A percentile compares a stretch with the other conserved stretches of the same genome.
These are phyloP conservation scores for Volvox carteri DNA, from an alignment of 163 green algal species.

Conservation along the genomic window DNA sequence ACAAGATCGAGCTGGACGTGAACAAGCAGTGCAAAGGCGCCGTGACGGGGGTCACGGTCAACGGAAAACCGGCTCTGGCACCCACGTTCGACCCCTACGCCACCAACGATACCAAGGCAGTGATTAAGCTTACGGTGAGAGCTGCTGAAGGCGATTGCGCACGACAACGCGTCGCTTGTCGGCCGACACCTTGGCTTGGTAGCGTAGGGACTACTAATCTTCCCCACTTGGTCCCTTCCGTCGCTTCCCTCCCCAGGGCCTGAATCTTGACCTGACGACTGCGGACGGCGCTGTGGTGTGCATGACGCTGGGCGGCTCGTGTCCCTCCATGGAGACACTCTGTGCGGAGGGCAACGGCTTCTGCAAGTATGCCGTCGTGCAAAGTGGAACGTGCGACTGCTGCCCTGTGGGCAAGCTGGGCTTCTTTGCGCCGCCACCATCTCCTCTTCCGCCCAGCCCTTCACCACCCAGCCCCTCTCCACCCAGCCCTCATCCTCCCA, in stretches of 20 bases:
- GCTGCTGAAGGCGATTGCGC: no score
- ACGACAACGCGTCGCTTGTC: no score
- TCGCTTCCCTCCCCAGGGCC: no score
- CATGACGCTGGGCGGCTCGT: slow-evolving; percentile 42
- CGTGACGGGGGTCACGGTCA: slow-evolving; percentile 18
- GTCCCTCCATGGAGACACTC: slow-evolving; percentile 36
- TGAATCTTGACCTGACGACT: slow-evolving; percentile 50
- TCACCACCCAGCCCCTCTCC: neutral
- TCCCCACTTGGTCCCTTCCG: no score
- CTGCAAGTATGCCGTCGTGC: slow-evolving; percentile 50
- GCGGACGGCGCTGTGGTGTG: slow-evolving; percentile 50
- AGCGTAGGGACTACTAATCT: no score
- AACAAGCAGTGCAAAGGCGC: slow-evolving; percentile 27
- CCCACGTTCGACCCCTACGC: slow-evolving; percentile 5
- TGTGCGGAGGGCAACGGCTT: slow-evolving; percentile 40
- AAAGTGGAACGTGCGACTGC: slow-evolving; percentile 56
- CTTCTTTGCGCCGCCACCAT: slow-evolving; percentile 37
- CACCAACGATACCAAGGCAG: slow-evolving; percentile 4
- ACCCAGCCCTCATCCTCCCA: neutral
- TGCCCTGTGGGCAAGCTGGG: slow-evolving; percentile 55
- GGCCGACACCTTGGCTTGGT: no score
- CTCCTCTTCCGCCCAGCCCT: slow-evolving; percentile 3
- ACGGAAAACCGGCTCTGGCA: slow-evolving; percentile 1
- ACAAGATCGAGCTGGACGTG: slow-evolving; percentile 58
- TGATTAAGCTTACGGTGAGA: slow-evolving; percentile 49